Conservation (phyloP, 352 stramenopile species). For the Pythium aphanidermatum region DNA sequence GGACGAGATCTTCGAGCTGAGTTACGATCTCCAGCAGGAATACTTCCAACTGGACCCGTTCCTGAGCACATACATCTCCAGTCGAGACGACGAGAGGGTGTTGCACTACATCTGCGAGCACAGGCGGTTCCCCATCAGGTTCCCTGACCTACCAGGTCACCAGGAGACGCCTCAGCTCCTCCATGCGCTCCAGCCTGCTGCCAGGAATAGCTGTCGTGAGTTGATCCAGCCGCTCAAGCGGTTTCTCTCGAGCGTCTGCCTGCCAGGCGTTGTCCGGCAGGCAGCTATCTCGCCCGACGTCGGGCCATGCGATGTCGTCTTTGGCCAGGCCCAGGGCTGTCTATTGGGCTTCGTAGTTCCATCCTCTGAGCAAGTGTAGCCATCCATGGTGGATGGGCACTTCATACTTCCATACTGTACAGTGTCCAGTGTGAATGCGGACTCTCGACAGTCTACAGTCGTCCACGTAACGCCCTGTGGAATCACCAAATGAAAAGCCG, state of each 20-base stretch:
- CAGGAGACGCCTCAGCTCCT: not conserved
- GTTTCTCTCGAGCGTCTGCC: not conserved
- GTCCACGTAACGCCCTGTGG: too few species aligned
- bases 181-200: not conserved
- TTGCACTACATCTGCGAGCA: slow-evolving; percentile 5
- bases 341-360: too few species aligned
- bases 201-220: not conserved
- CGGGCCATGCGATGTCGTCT: too few species aligned
- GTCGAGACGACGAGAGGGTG: slow-evolving; percentile 10
- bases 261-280: not conserved
- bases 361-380: too few species aligned
- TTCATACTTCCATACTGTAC: too few species aligned
- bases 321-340: too few species aligned
- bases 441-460: too few species aligned
- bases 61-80: slow-evolving; percentile 14
- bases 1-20: slow-evolving; percentile 11
- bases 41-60: slow-evolving; percentile 16
- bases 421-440: too few species aligned
- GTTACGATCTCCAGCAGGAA: slow-evolving; percentile 16
- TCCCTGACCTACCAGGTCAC: not conserved
- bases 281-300: not conserved
- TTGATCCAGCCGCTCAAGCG: not conserved
- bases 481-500: too few species aligned
- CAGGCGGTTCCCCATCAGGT: not conserved
- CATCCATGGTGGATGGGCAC: too few species aligned